These are phyloP conservation scores for Dactylellina cionopaga DNA, from an alignment of 2,329 filamentous ascomycete species.

Conservation along the genomic window DNA sequence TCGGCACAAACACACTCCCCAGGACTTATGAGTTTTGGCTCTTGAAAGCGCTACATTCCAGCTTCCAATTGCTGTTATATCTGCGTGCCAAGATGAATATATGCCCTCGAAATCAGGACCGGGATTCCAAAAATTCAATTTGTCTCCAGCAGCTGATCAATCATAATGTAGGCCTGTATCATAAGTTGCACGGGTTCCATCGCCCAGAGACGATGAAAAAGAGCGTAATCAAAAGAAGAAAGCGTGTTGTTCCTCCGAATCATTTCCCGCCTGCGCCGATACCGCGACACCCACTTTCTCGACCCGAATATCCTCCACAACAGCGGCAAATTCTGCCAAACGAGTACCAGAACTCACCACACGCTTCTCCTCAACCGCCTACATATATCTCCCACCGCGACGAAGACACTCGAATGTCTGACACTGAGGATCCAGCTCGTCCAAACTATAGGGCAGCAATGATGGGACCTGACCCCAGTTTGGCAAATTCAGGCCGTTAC, in stretches of 20 bases:
- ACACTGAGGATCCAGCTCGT: slow-evolving; percentile 23
- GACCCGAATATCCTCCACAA: slow-evolving; percentile 31
- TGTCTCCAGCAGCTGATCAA: slow-evolving; percentile 48
- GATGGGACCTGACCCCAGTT: slow-evolving; percentile 40
- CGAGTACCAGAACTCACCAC: slow-evolving; percentile 44
- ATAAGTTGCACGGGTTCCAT: slow-evolving; percentile 93
- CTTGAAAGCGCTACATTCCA: neutral
- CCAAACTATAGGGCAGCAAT: slow-evolving; percentile 41
- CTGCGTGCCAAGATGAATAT: neutral
- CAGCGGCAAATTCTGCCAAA: slow-evolving; percentile 46
- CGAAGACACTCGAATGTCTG: slow-evolving; percentile 47
- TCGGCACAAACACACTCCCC: neutral
- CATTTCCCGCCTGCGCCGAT: slow-evolving; percentile 40
- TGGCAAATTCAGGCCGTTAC: slow-evolving; percentile 28
- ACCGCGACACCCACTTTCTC: slow-evolving; percentile 33
- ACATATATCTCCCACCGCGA: slow-evolving; percentile 23
- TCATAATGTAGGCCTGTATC: slow-evolving; percentile 77
- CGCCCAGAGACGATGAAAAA: slow-evolving; percentile 99
- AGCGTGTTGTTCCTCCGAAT: slow-evolving; percentile 84
- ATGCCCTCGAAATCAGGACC: slow-evolving; percentile 1
- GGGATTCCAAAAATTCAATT: slow-evolving; percentile 5
- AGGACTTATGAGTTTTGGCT: too few relatives aligned
- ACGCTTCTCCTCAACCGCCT: slow-evolving; percentile 35
- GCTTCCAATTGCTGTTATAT: neutral
- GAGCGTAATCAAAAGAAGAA: slow-evolving; percentile 92